Evolutionary conservation across 148 eudicot species (phyloP).

Genomic region (Tetragonia tetragonoides): DNA sequence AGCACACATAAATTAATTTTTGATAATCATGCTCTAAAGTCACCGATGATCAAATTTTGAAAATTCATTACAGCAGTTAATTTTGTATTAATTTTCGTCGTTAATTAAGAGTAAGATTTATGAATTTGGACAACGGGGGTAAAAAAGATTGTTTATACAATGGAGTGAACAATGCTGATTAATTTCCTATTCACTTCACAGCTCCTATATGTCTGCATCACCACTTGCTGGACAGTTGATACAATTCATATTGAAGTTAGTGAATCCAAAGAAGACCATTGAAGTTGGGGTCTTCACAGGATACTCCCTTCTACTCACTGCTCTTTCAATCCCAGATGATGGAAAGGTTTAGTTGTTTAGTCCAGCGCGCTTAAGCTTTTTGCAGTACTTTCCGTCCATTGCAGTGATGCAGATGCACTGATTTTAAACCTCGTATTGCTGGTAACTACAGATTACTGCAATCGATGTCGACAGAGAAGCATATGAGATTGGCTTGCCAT

Average conservation of each 20-base stretch:
- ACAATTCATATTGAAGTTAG: slow-evolving; percentile 30
- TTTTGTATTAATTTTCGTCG: no score
- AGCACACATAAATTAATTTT: no score
- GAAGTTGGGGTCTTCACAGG: slow-evolving; percentile 47
- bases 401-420: not conserved
- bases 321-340: slow-evolving; percentile 43
- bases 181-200: not conserved
- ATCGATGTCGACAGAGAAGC: slow-evolving; percentile 30
- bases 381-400: no score
- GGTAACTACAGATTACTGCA: slow-evolving; percentile 20
- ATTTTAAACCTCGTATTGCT: not conserved
- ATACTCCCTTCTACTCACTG: slow-evolving; percentile 49
- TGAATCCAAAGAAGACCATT: slow-evolving; percentile 39
- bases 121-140: no score
- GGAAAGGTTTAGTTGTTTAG: slow-evolving; percentile 24
- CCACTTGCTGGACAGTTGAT: slow-evolving; percentile 35
- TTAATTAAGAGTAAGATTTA: not conserved
- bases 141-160: no score
- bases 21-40: no score
- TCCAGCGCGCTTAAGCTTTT: not conserved
- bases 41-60: no score
- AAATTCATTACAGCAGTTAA: no score
- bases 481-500: slow-evolving; percentile 30
- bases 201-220: slow-evolving; percentile 29
- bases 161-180: no score